phyloP scores from a whole-genome alignment of 2,329 filamentous ascomycete genomes.

The Capronia epimyces region DNA sequence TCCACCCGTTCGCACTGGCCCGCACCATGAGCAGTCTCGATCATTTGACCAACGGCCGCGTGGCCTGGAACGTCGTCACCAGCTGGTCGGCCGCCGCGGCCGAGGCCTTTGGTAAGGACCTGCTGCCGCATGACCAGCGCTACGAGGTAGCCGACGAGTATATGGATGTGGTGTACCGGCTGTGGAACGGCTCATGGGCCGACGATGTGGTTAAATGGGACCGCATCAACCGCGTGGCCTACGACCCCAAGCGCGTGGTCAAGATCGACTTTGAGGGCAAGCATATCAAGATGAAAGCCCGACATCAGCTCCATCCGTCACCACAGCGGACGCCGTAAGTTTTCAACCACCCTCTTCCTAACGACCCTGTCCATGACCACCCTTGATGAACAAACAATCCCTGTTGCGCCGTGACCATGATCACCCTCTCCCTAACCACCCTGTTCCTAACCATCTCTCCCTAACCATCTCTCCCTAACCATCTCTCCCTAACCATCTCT shows the following conservation, averaged over 20 bases:
- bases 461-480: too few relatives aligned
- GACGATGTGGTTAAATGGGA: constrained; percentile 60
- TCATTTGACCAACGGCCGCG: constrained; percentile 57
- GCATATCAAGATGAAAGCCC: constrained; percentile 41
- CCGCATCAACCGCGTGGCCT: constrained; percentile 50
- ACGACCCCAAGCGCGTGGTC: constrained; percentile 55
- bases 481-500: too few relatives aligned
- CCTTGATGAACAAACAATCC: too few relatives aligned
- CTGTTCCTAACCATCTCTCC: too few relatives aligned
- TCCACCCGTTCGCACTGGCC: constrained; percentile 63
- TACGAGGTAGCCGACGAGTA: constrained; percentile 58
- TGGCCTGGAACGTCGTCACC: constrained; percentile 62
- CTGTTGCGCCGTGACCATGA: too few relatives aligned
- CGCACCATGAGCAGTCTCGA: constrained; percentile 60
- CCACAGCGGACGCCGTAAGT: constrained; percentile 53
- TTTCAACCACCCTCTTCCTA: too few relatives aligned
- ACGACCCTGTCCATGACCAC: too few relatives aligned
- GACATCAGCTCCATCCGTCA: constrained; percentile 50
- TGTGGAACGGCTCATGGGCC: constrained; percentile 63
- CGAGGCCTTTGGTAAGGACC: constrained; percentile 55
- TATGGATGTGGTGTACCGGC: constrained; percentile 59
- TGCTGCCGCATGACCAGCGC: constrained; percentile 58
- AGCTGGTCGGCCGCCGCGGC: constrained; percentile 64
- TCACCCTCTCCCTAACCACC: too few relatives aligned
- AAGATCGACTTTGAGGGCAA: constrained; percentile 61